Evolutionary conservation across 208 protist species (phyloP), one percentile per base, ranked within the genome.

Genomic region (Angomonas ambiguus): DNA sequence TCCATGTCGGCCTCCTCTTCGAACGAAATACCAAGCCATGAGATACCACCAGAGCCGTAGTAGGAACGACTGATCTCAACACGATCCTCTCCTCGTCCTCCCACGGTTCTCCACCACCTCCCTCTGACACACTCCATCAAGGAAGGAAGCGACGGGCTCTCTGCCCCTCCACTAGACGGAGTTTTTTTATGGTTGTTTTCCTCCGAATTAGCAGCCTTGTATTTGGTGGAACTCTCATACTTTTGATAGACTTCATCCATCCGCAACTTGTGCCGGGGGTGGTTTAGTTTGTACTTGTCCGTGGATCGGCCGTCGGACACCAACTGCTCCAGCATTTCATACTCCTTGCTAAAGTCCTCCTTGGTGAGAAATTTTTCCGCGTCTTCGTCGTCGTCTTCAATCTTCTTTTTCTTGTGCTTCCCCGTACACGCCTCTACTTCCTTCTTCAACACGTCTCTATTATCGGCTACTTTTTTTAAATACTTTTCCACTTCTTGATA

Each of bases 1-100:
- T 71, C 67, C 53, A 64, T 74, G 68, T 74, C 51, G 10, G 61
- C 28, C 45, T 82, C 72, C 32, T 70, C 62, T 6, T 58, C 62
- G 8, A 59, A 59, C 57, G 70, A 71, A 35, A 66, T 71, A 24
- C 82, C 82, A 8, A 95, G 76, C 86, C 89, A 95, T 24, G 81
- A 82, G 53, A 72, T 79, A 45, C 70, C 78, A 16, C 76, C 69
- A 18, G 80, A 87, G 57, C 58, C 79, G 61, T 69, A 72, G 70
- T 95, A 95, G 24, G 81, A 80, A 3, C 73, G 70, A 62, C 82
- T 95, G 35, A 92, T 74, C 69, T 92, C 82, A 2, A 95, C 86
- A 58, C 79, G 76, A 59, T 92, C 86, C 35, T 91, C 83, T 42
- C 80, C 84, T 62, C 74, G 69, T 45, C 83, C 78, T 51, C 76